Conservation (phyloP, 129 eudicot species). For the Sambucus nigra region DNA sequence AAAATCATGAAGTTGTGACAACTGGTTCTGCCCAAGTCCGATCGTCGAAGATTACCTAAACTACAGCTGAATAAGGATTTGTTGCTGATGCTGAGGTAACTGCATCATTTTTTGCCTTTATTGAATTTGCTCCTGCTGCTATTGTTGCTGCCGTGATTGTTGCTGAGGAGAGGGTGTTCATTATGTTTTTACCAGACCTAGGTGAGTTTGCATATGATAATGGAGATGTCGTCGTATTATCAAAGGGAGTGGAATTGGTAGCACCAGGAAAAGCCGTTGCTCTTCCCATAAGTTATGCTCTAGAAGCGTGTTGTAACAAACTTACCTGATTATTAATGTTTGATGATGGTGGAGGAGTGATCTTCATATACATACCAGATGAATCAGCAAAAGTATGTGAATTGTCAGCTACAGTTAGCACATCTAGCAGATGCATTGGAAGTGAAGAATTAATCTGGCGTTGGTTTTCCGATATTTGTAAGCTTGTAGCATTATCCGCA, state of each 20-base stretch:
- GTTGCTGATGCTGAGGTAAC: conserved; percentile 80
- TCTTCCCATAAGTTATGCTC: conserved; percentile 72
- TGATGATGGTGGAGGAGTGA: conserved; percentile 67
- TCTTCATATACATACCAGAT: conserved; percentile 85
- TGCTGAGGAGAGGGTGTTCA: conserved; percentile 94
- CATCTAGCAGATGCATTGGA: conserved; percentile 82
- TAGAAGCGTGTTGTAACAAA: conserved; percentile 68
- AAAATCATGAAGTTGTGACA: neutral
- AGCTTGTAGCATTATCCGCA: conserved; percentile 85
- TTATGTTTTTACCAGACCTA: conserved; percentile 66
- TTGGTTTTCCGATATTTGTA: conserved; percentile 74
- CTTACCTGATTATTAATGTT: conserved; percentile 62
- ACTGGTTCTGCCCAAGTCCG: conserved; percentile 66
- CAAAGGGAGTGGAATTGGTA: conserved; percentile 49
- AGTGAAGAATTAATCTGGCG: conserved; percentile 73
- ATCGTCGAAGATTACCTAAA: conserved; percentile 75
- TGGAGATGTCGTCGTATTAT: conserved; percentile 79
- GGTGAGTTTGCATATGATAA: conserved; percentile 76
- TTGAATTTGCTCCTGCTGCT: conserved; percentile 43
- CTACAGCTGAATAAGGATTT: conserved; percentile 66
- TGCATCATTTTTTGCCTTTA: conserved; percentile 84
- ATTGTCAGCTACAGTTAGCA: conserved; percentile 49
- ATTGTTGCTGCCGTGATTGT: conserved; percentile 60
- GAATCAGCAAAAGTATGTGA: conserved; percentile 48
- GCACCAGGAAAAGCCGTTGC: conserved; percentile 86